Percentiles rank a stretch among this genome's conserved stretches.
Evolutionary conservation across 2,329 filamentous ascomycete genomes (phyloP).

Genomic region (Aspergillus flavus): DNA sequence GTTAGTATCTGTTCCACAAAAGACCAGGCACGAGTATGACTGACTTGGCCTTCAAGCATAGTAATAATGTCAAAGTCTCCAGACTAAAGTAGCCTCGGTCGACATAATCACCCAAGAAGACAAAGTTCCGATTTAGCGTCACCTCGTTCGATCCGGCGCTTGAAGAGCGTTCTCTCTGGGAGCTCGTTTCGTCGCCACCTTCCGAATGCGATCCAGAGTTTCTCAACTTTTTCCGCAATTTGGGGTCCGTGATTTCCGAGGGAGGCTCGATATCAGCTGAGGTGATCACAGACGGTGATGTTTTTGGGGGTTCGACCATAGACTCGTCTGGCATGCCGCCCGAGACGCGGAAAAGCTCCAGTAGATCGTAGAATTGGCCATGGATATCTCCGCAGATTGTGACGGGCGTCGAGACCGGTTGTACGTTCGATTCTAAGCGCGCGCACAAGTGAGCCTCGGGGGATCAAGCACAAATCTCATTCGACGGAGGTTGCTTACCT

Average conservation of each 20-base stretch:
- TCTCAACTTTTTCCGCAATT: constrained; percentile 82
- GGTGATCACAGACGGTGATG: constrained; percentile 73
- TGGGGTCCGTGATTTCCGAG: constrained; percentile 83
- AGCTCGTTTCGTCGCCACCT: constrained; percentile 31
- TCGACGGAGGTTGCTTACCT: constrained; percentile 56
- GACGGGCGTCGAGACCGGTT: constrained; percentile 94
- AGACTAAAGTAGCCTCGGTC: constrained; percentile 74
- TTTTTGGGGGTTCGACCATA: constrained; percentile 68
- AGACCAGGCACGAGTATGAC: not conserved
- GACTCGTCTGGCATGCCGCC: constrained; percentile 93
- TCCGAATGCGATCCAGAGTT: constrained; percentile 32
- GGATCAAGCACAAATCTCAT: not conserved
- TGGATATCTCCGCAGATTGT: constrained; percentile 98
- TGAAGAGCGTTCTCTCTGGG: constrained; percentile 29
- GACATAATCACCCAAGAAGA: constrained; percentile 74
- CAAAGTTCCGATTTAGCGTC: constrained; percentile 67
- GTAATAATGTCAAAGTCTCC: constrained; percentile 71
- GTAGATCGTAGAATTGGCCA: constrained; percentile 96
- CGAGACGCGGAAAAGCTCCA: constrained; percentile 94
- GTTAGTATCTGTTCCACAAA: not conserved
- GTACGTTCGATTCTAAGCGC: constrained; percentile 86
- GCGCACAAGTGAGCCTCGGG: constrained; percentile 17
- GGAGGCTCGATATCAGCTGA: constrained; percentile 93
- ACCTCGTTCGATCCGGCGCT: constrained; percentile 34
- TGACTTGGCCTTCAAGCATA: constrained; percentile 71